Base-by-base conservation (phyloP, 495 filamentous ascomycete genomes). In the Hypoxylon rickii region DNA sequence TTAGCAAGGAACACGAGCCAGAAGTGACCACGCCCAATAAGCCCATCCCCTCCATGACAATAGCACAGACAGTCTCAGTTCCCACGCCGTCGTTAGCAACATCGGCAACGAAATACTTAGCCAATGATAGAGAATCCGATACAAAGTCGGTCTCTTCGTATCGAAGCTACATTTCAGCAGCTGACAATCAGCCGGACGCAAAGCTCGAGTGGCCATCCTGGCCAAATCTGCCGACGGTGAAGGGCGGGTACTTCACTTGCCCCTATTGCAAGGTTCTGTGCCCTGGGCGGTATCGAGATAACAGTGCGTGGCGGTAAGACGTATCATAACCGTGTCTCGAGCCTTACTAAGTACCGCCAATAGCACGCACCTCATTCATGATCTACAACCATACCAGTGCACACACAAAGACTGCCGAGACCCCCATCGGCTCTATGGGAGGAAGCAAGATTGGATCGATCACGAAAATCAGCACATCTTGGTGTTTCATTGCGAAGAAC, bases 381-480 rank as follows among this genome's bases (percentile, higher is more conserved):
- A 69, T 37, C 52, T 71, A 8, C 46, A 51, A 18, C 67, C 68
- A 1, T 72, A 69, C 40, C 43, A 64, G 17, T 72, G 69, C 53
- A 72, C 65, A 2, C 67, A 64, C 21, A 40, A 58, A 24, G 16
- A 61, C 11, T 70, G 67, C 29, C 11, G 21, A 7, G 51, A 68
- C 36, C 47, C 62, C 26, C 44, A 52, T 32, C 46, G 49, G 7
- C 50, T 68, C 11, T 72, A 69, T 22, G 65, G 67, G 17, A 46
- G 45, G 13, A 56, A 54, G 20, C 58, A 65, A 31, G 65, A 70
- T 1, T 70, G 69, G 69, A 53, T 58, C 18, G 44, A 57, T n/a
- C 69, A 70, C 19, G 69, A 72, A 44, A 65, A 31, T 22, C 36
- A 44, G 10, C 57, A 55, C 21, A 13, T 21, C 1, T 5, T 11